A percentile compares a stretch with the other conserved stretches of the same genome.
Evolutionary conservation across 805 yeast genomes (phyloP).

Genomic region (Maudiozyma bulderi): DNA sequence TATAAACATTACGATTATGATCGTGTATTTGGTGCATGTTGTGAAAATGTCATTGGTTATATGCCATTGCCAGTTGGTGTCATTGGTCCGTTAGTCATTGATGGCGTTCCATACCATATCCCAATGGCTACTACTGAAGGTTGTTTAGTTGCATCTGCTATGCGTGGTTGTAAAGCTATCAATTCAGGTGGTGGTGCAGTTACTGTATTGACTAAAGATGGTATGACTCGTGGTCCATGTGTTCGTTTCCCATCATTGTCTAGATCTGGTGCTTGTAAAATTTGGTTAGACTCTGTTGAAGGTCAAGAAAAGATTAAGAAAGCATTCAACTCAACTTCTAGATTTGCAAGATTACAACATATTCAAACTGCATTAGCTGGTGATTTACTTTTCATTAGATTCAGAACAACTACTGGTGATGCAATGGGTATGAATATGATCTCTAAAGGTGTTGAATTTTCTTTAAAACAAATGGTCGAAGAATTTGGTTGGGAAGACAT

Average conservation of each 20-base stretch:
- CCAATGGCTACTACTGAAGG: constrained; percentile 99
- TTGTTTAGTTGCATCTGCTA: constrained; percentile 93
- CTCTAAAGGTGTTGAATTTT: constrained; percentile 90
- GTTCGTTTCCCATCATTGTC: constrained; percentile 73
- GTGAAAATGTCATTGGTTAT: constrained; percentile 95
- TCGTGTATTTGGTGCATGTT: constrained; percentile 96
- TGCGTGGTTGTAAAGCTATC: constrained; percentile 98
- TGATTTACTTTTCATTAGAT: constrained; percentile 74
- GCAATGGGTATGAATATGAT: constrained; percentile 99
- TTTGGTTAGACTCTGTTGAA: constrained; percentile 93
- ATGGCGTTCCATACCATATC: constrained; percentile 77
- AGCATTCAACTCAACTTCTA: constrained; percentile 92
- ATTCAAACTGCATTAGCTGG: constrained; percentile 94
- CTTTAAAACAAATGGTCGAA: constrained; percentile 75
- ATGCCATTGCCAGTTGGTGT: constrained; percentile 96
- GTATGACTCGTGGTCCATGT: constrained; percentile 99
- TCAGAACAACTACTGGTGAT: constrained; percentile 98
- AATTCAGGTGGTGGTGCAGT: constrained; percentile 95
- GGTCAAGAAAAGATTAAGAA: constrained; percentile 75
- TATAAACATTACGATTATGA: constrained; percentile 80
- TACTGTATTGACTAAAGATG: constrained; percentile 88
- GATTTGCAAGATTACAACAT: constrained; percentile 91
- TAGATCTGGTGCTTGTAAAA: constrained; percentile 89
- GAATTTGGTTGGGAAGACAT: constrained; percentile 91
- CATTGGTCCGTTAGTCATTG: constrained; percentile 93